These are phyloP conservation scores for Fusarium sp. DNA, from an alignment of 2,329 filamentous ascomycete genomes.

Conservation along the genomic window DNA sequence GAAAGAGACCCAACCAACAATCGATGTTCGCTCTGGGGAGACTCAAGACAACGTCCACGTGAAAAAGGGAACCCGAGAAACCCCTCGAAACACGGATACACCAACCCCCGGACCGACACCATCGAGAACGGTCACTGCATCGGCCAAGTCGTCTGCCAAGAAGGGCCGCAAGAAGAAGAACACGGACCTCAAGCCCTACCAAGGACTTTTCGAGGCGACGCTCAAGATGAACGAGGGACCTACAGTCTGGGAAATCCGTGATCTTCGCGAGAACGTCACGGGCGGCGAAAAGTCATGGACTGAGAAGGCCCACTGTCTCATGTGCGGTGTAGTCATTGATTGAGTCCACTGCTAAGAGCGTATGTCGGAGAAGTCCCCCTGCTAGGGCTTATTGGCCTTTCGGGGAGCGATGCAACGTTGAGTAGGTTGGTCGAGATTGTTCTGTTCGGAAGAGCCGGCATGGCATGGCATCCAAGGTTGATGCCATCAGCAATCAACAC, in stretches of 20 bases:
- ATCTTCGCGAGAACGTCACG: constrained; percentile 59
- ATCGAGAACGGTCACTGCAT: constrained; percentile 38
- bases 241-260: constrained; percentile 63
- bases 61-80: constrained; percentile 49
- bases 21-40: constrained; percentile 63
- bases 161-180: constrained; percentile 55
- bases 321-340: constrained; percentile 62
- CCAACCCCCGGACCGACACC: constrained; percentile 47
- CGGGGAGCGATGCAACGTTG: constrained; percentile 10
- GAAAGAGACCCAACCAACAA: constrained; percentile 63
- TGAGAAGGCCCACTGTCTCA: constrained; percentile 61
- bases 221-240: constrained; percentile 61
- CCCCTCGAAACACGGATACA: constrained; percentile 47
- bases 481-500: neutral
- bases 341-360: constrained; percentile 40
- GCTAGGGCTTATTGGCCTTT: constrained; percentile 20
- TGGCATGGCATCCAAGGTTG: neutral
- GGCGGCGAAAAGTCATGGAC: constrained; percentile 66
- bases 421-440: neutral
- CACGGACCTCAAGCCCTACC: constrained; percentile 58
- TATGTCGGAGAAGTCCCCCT: constrained; percentile 8
- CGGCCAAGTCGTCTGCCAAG: constrained; percentile 45
- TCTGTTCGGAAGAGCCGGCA: constrained; percentile 1
- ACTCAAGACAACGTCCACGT: constrained; percentile 54
- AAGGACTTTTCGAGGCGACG: constrained; percentile 63